These are phyloP conservation scores for Phytophthora pinifolia DNA, from an alignment of 352 stramenopile species.

Conservation along the genomic window DNA sequence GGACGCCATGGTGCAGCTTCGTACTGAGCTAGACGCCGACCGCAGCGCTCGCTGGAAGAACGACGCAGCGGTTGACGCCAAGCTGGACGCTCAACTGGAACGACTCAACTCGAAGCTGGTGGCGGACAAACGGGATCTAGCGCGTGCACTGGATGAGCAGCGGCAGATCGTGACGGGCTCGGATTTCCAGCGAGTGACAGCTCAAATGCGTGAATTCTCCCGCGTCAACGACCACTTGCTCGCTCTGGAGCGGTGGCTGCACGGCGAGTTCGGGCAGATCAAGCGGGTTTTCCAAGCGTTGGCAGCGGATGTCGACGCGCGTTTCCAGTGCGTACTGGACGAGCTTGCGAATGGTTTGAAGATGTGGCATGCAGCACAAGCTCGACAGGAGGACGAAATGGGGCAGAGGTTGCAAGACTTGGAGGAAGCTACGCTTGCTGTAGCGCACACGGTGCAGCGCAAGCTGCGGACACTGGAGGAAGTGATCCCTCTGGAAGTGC, in stretches of 20 bases:
- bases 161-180: constrained; percentile 39
- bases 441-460: constrained; percentile 31
- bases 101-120: constrained; percentile 43
- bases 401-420: constrained; percentile 25
- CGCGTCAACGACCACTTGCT: constrained; percentile 63
- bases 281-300: constrained; percentile 55
- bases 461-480: constrained; percentile 60
- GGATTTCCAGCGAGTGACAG: constrained; percentile 54
- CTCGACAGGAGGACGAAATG: constrained; percentile 44
- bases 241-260: constrained; percentile 55
- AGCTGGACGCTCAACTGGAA: constrained; percentile 46
- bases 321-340: constrained; percentile 36
- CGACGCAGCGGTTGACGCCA: constrained; percentile 42
- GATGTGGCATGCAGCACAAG: constrained; percentile 27
- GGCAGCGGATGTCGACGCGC: constrained; percentile 34
- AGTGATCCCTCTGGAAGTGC: constrained; percentile 62
- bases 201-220: constrained; percentile 51
- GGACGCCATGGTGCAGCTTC: constrained; percentile 43
- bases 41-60: constrained; percentile 54
- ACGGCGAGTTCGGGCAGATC: constrained; percentile 49
- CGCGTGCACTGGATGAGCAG: constrained; percentile 53
- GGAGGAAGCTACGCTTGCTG: constrained; percentile 32
- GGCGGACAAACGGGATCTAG: constrained; percentile 55
- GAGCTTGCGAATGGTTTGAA: constrained; percentile 37
- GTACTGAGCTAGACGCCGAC: constrained; percentile 54